These are phyloP conservation scores for Leccinum variicolor DNA, from an alignment of 768 basidiomycete genomes.

Conservation along the genomic window DNA sequence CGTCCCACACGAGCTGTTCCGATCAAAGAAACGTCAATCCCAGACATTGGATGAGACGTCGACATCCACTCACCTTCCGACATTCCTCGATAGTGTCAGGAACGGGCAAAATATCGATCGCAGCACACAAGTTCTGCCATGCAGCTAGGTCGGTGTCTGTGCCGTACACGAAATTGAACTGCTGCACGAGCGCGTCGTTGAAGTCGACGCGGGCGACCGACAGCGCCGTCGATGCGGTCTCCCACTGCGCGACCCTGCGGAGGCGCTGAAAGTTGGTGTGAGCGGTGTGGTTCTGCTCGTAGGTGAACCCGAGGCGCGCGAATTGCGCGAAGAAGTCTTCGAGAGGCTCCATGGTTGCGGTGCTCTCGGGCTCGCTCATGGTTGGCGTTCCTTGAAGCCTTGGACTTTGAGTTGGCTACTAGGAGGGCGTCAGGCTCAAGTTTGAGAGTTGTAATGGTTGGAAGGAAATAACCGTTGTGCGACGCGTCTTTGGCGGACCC, in stretches of 20 bases:
- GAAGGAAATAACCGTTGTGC: background rate
- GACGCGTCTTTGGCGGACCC: background rate
- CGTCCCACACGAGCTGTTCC: slow-evolving; percentile 21
- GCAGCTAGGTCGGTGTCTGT: slow-evolving; percentile 12
- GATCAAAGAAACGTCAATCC: background rate
- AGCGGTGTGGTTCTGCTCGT: slow-evolving; percentile 11
- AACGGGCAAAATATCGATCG: slow-evolving; percentile 20
- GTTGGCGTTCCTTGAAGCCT: background rate
- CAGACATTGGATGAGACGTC: background rate
- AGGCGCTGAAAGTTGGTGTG: slow-evolving; percentile 21
- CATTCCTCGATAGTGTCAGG: slow-evolving; percentile 18
- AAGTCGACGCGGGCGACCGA: background rate
- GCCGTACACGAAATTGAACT: slow-evolving; percentile 27
- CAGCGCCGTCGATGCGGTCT: background rate
- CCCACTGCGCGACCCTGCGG: slow-evolving; percentile 2
- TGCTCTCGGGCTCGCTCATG: background rate
- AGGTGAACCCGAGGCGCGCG: slow-evolving; percentile 13
- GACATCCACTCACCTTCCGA: slow-evolving; percentile 8
- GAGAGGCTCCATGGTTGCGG: slow-evolving; percentile 16
- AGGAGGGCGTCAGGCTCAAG: background rate
- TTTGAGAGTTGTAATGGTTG: background rate
- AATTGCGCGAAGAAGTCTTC: slow-evolving; percentile 24
- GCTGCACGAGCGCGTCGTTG: slow-evolving; percentile 18
- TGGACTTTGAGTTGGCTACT: background rate
- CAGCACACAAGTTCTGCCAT: slow-evolving; percentile 26